Percentiles rank a stretch among this genome's conserved stretches.
phyloP scores from a whole-genome alignment of 177 flowering plant genomes.

The Vitis hybrid region DNA sequence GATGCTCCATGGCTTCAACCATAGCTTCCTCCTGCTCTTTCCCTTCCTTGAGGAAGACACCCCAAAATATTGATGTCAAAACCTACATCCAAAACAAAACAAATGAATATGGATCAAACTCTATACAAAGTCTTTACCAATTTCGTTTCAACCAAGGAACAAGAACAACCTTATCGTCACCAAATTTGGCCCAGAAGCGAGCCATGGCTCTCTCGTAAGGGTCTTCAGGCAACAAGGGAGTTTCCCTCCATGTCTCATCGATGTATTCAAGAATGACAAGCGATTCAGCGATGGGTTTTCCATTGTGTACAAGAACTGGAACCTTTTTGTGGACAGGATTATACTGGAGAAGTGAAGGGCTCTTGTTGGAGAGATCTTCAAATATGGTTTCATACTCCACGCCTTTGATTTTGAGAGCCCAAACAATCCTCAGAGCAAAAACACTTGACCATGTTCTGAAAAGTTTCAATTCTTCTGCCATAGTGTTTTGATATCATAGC shows the following conservation, averaged over 20 bases:
- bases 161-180: conserved; percentile 14
- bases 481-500: neutral
- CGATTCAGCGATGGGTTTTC: conserved; percentile 3
- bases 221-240: conserved; percentile 17
- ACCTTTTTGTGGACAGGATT: conserved; percentile 8
- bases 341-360: conserved; percentile 3
- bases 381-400: neutral
- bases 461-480: conserved; percentile 22
- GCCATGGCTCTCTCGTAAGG: conserved; percentile 14
- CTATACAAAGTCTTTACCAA: neutral
- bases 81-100: neutral
- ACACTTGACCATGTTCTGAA: conserved; percentile 17
- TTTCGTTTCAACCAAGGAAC: neutral
- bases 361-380: conserved; percentile 11
- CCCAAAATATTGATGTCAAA: conserved; percentile 8
- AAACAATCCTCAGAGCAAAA: conserved; percentile 11
- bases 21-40: conserved; percentile 15
- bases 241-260: conserved; percentile 17
- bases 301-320: conserved; percentile 8
- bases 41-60: conserved; percentile 2
- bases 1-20: neutral
- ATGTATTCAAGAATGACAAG: conserved; percentile 11
- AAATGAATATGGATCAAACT: neutral
- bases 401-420: conserved; percentile 15
- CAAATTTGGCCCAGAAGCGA: conserved; percentile 22